Evolutionary conservation across 768 basidiomycete genomes (phyloP).

Genomic region (Naganishia friedmannii): DNA sequence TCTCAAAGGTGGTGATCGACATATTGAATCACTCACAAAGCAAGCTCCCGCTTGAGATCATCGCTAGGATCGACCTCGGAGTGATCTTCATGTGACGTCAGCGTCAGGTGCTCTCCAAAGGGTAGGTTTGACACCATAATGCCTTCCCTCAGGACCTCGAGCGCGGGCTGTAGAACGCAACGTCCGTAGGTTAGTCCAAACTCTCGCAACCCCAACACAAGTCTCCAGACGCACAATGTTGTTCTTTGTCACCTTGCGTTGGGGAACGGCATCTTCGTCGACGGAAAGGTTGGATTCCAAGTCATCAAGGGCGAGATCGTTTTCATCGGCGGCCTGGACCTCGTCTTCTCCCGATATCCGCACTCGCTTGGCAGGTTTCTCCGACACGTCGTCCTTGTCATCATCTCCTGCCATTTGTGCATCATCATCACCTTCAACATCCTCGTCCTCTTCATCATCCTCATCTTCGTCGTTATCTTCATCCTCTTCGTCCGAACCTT

Average conservation of each 20-base stretch:
- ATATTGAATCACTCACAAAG: slow-evolving; percentile 65
- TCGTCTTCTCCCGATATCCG: slow-evolving; percentile 39
- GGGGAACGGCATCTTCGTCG: slow-evolving; percentile 77
- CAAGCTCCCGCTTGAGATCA: slow-evolving; percentile 89
- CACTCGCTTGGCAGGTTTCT: slow-evolving; percentile 25
- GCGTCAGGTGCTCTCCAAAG: slow-evolving; percentile 43
- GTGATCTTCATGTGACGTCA: slow-evolving; percentile 39
- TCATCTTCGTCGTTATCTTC: slow-evolving; percentile 48
- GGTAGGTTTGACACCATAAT: slow-evolving; percentile 43
- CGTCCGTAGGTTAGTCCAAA: background rate
- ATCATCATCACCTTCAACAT: slow-evolving; percentile 48
- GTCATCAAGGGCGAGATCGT: slow-evolving; percentile 66
- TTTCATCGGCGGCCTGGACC: slow-evolving; percentile 52
- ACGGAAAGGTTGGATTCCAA: slow-evolving; percentile 58
- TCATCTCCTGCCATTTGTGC: slow-evolving; percentile 53
- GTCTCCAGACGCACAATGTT: slow-evolving; percentile 61
- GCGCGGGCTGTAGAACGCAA: slow-evolving; percentile 30
- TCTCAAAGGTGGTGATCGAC: background rate
- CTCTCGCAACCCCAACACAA: slow-evolving; percentile 6
- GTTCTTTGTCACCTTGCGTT: slow-evolving; percentile 77
- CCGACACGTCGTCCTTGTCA: slow-evolving; percentile 41
- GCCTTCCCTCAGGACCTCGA: slow-evolving; percentile 40
- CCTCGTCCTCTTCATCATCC: slow-evolving; percentile 44
- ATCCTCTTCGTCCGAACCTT: slow-evolving; percentile 41
- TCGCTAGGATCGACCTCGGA: slow-evolving; percentile 53